Evolutionary conservation across 2,329 filamentous ascomycete species (phyloP).

Genomic region (Fragosphaeria purpurea): DNA sequence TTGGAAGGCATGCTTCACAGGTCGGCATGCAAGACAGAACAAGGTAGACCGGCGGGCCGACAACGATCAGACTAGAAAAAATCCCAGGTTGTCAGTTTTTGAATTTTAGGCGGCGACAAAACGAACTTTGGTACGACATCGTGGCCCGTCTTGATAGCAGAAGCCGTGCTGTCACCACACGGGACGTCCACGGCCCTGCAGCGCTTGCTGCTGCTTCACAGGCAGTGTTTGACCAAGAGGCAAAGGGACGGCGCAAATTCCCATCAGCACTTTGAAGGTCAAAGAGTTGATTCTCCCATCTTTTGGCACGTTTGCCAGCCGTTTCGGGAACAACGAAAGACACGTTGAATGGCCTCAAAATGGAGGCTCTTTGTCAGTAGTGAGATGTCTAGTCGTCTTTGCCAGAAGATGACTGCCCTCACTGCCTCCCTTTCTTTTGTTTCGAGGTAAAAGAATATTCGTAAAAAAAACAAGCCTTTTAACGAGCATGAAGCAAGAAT

Average conservation of each 20-base stretch:
- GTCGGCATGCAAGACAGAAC: slow-evolving; percentile 11
- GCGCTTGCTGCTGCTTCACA: slow-evolving; percentile 6
- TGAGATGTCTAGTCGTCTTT: too few relatives aligned
- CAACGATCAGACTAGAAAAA: background rate
- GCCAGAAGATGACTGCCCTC: too few relatives aligned
- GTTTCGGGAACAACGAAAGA: background rate
- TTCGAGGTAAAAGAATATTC: too few relatives aligned
- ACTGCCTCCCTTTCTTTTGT: too few relatives aligned
- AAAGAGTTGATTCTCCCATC: slow-evolving; percentile 7
- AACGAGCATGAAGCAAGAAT: too few relatives aligned
- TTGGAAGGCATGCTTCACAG: slow-evolving; percentile 8
- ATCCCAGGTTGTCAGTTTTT: slow-evolving; percentile 12
- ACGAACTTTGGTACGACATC: slow-evolving; percentile 8
- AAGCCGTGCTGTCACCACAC: background rate
- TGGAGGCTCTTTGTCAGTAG: too few relatives aligned
- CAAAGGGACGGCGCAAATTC: slow-evolving; percentile 10
- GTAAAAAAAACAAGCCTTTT: too few relatives aligned
- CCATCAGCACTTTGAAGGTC: slow-evolving; percentile 9
- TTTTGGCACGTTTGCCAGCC: slow-evolving; percentile 8
- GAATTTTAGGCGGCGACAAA: slow-evolving; percentile 12
- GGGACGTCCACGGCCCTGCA: slow-evolving; percentile 4
- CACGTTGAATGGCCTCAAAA: too few relatives aligned
- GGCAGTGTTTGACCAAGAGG: slow-evolving; percentile 6
- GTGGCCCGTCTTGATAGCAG: background rate
- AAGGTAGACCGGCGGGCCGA: slow-evolving; percentile 11